phyloP scores from a whole-genome alignment of 176 grass and related monocot genomes.

The Calamus simplicifolius region DNA sequence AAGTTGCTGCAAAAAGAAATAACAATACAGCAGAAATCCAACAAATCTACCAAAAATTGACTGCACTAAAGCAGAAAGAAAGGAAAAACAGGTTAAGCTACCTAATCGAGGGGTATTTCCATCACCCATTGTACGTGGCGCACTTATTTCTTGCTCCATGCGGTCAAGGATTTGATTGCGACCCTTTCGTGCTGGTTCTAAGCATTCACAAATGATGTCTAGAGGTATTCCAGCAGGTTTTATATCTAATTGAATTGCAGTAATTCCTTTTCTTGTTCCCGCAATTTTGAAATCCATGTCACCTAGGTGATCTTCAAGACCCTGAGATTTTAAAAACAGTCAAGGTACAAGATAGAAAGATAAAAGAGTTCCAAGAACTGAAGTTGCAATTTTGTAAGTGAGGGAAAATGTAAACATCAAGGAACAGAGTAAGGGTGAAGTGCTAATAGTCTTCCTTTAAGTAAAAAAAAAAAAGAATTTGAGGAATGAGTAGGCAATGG shows the following conservation, averaged over 20 bases:
- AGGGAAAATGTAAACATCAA: no score
- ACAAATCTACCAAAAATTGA: slow-evolving; percentile 1
- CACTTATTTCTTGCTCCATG: slow-evolving; percentile 92
- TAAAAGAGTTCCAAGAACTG: no score
- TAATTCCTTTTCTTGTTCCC: slow-evolving; percentile 89
- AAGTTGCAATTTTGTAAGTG: no score
- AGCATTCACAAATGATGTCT: slow-evolving; percentile 88
- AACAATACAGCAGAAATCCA: slow-evolving; percentile 10
- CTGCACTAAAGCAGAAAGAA: neutral
- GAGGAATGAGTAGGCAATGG: no score
- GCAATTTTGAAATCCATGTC: slow-evolving; percentile 99
- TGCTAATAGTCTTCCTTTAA: no score
- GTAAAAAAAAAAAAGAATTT: no score
- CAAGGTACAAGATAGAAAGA: no score
- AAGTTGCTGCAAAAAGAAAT: slow-evolving; percentile 48
- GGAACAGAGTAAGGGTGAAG: no score
- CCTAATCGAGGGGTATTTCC: slow-evolving; percentile 79
- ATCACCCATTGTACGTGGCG: slow-evolving; percentile 59
- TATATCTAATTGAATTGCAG: slow-evolving; percentile 97
- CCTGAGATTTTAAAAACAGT: slow-evolving; percentile 35
- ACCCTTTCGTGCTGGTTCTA: slow-evolving; percentile 74
- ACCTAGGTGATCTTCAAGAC: slow-evolving; percentile 92
- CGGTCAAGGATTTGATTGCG: slow-evolving; percentile 78
- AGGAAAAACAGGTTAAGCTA: slow-evolving; percentile 18
- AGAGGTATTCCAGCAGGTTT: slow-evolving; percentile 98